A percentile compares a stretch with the other conserved stretches of the same genome.
Evolutionary conservation across 2,329 filamentous ascomycete species (phyloP).

Genomic region (Talaromyces sp.): DNA sequence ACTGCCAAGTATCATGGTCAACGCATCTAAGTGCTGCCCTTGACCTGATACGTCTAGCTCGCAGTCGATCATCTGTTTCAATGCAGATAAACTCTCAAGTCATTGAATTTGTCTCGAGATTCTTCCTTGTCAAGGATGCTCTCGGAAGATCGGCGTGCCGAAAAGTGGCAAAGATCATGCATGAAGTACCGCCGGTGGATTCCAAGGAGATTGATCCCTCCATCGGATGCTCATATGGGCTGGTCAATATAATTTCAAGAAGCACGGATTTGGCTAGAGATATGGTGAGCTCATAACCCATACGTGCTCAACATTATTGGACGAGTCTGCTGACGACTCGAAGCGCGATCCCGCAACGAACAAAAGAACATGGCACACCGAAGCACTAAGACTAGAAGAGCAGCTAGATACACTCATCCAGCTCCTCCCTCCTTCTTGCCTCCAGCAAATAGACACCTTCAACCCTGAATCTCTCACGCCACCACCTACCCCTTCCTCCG

Average conservation of each 20-base stretch:
- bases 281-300: constrained; percentile 11
- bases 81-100: constrained; percentile 15
- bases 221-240: constrained; percentile 21
- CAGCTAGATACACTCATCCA: constrained; percentile 19
- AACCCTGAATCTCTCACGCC: background rate
- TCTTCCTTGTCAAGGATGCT: constrained; percentile 23
- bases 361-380: background rate
- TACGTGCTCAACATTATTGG: no score
- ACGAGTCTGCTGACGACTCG: no score
- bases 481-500: background rate
- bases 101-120: constrained; percentile 19
- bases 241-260: constrained; percentile 21
- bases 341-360: background rate
- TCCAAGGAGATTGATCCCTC: constrained; percentile 22
- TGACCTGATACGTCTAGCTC: constrained; percentile 19
- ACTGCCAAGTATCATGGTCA: constrained; percentile 22
- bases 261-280: constrained; percentile 21
- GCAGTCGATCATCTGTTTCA: background rate
- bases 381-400: constrained; percentile 12
- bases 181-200: constrained; percentile 16
- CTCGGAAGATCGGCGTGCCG: constrained; percentile 22
- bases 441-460: background rate
- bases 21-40: constrained; percentile 21
- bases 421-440: constrained; percentile 11
- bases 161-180: constrained; percentile 21